Conservation (phyloP, 2,329 filamentous ascomycete species). For the Botrytis elliptica region DNA sequence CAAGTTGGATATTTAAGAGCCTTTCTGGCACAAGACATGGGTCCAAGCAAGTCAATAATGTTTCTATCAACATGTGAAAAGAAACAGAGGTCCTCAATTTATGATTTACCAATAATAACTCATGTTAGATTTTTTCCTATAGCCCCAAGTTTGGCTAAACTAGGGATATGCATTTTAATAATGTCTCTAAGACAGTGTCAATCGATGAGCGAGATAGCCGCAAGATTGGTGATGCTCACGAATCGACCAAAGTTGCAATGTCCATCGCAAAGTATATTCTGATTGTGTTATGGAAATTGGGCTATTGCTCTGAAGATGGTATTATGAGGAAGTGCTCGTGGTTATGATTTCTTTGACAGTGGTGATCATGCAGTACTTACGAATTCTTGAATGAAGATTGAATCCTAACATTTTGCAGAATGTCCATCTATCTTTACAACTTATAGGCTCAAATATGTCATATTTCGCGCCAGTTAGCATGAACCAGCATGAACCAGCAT, state of each 20-base stretch:
- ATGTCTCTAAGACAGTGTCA: background rate
- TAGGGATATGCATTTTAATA: slow-evolving; percentile 22
- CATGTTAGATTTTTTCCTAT: slow-evolving; percentile 3
- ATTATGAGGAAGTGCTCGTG: background rate
- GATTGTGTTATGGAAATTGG: fast-evolving
- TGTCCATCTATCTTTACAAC: background rate
- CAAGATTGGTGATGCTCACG: background rate
- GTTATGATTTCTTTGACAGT: background rate
- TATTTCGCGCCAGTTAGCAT: background rate
- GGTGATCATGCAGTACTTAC: background rate
- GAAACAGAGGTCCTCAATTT: background rate
- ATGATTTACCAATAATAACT: slow-evolving; percentile 18
- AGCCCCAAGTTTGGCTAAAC: slow-evolving; percentile 16
- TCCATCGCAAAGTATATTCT: background rate
- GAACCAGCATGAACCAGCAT: background rate
- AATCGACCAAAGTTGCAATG: background rate
- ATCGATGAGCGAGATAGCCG: too few relatives aligned
- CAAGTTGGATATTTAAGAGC: slow-evolving; percentile 23
- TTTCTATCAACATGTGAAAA: background rate
- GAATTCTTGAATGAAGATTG: background rate
- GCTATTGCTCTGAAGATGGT: background rate
- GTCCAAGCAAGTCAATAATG: slow-evolving; percentile 23
- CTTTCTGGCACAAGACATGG: slow-evolving; percentile 20
- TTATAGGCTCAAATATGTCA: background rate
- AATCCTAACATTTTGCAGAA: background rate